Evolutionary conservation across 1,284 basidiomycete genomes (phyloP).

Genomic region (Cystobasidium sp.): DNA sequence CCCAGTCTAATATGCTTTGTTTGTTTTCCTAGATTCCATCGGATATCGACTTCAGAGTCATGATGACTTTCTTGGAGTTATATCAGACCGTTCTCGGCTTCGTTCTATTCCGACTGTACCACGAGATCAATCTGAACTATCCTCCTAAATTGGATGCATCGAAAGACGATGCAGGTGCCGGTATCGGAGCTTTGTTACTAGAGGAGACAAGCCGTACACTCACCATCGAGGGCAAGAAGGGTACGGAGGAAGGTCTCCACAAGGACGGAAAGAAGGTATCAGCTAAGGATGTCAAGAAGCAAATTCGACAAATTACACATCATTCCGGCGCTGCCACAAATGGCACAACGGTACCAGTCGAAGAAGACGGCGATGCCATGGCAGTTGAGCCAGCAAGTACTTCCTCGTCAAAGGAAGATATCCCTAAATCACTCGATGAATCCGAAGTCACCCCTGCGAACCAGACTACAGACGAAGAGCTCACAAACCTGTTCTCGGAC

Average conservation of each 20-base stretch:
- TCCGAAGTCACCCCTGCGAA: constrained; percentile 61
- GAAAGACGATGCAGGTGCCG: constrained; percentile 80
- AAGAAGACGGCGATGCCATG: constrained; percentile 36
- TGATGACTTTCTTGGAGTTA: constrained; percentile 97
- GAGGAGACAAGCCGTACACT: constrained; percentile 60
- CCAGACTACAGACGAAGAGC: constrained; percentile 27
- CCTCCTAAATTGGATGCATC: constrained; percentile 85
- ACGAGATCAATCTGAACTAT: constrained; percentile 90
- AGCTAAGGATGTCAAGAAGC: constrained; percentile 60
- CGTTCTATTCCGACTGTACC: constrained; percentile 95
- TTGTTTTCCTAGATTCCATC: constrained; percentile 71
- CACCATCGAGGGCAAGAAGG: constrained; percentile 45
- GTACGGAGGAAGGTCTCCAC: constrained; percentile 49
- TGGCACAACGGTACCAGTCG: constrained; percentile 45
- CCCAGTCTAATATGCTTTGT: background rate
- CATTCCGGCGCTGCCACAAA: constrained; percentile 56
- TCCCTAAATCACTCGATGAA: constrained; percentile 38
- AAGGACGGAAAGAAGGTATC: constrained; percentile 58
- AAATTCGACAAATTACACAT: constrained; percentile 59
- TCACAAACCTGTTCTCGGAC: constrained; percentile 72
- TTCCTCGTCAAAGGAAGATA: constrained; percentile 30
- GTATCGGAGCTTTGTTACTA: constrained; percentile 88
- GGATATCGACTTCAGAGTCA: constrained; percentile 97
- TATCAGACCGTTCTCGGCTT: constrained; percentile 97
- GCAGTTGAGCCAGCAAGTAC: constrained; percentile 41